Conservation (phyloP, 2,329 filamentous ascomycete species). For the Mycocentrospora acerina region DNA sequence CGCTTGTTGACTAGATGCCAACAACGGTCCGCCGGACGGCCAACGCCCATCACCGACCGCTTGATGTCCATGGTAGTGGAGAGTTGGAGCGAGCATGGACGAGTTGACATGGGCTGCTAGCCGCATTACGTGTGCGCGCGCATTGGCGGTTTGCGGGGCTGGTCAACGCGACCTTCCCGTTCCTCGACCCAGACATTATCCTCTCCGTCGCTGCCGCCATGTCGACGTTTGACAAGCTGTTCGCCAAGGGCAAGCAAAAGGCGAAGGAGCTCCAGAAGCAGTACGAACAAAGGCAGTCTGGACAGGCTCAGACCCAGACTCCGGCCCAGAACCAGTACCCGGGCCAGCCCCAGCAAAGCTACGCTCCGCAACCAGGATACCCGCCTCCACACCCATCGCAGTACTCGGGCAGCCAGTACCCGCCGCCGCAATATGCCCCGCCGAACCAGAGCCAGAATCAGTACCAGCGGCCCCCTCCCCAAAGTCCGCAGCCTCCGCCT, state of each 20-base stretch:
- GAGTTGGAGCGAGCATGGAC: no score
- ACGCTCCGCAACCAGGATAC: conserved; percentile 5
- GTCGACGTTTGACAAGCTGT: conserved; percentile 36
- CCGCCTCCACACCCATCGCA: conserved; percentile 13
- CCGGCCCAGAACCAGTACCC: conserved; percentile 19
- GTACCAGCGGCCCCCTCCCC: conserved; percentile 19
- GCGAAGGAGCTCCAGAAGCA: conserved; percentile 33
- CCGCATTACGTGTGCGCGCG: no score
- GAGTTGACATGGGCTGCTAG: no score
- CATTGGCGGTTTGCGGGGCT: conserved; percentile 4
- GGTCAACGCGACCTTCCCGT: conserved; percentile 7
- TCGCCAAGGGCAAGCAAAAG: conserved; percentile 42
- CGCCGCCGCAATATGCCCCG: conserved; percentile 12
- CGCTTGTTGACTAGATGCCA: no score
- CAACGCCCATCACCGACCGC: no score
- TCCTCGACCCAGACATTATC: conserved; percentile 1
- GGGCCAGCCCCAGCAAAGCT: conserved; percentile 17
- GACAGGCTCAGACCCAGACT: conserved; percentile 20
- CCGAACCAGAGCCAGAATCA: conserved; percentile 21
- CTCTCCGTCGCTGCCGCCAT: conserved; percentile 14
- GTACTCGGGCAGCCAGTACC: conserved; percentile 8
- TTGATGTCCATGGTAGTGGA: no score
- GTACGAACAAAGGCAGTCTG: conserved; percentile 20
- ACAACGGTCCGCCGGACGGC: no score
- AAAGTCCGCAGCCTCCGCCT: conserved; percentile 19